A percentile compares a stretch with the other conserved stretches of the same genome.
Evolutionary conservation across 1,284 basidiomycete genomes (phyloP).

Genomic region (Irpex sp.): DNA sequence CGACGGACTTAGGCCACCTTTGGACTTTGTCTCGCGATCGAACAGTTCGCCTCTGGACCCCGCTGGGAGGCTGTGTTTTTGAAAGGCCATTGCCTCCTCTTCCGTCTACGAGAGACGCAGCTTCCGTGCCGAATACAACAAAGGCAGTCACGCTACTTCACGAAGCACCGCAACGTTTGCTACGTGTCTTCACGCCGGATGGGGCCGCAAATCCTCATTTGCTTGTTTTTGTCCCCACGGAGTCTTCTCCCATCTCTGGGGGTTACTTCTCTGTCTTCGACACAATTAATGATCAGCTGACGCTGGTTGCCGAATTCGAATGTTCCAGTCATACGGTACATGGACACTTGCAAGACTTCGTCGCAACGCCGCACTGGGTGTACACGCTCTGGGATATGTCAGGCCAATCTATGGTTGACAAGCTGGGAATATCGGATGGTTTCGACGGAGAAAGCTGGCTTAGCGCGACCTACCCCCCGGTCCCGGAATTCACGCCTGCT

Average conservation of each 20-base stretch:
- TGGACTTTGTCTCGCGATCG: constrained; percentile 90
- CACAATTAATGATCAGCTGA: constrained; percentile 50
- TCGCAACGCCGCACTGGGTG: constrained; percentile 47
- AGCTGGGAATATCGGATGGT: constrained; percentile 41
- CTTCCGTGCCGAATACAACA: constrained; percentile 27
- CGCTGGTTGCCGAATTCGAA: constrained; percentile 51
- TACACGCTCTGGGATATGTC: constrained; percentile 75
- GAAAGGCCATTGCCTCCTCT: constrained; percentile 44
- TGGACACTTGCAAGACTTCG: constrained; percentile 74
- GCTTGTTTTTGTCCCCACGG: constrained; percentile 65
- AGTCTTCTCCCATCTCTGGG: constrained; percentile 55
- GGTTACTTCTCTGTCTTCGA: constrained; percentile 68
- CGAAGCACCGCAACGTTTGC: constrained; percentile 53
- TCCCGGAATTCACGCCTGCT: constrained; percentile 78
- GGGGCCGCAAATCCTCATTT: constrained; percentile 47
- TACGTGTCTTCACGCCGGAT: constrained; percentile 47
- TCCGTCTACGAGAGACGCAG: constrained; percentile 35
- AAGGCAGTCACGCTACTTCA: constrained; percentile 50
- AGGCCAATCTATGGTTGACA: constrained; percentile 69
- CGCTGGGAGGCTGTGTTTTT: constrained; percentile 64
- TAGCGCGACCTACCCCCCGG: constrained; percentile 51
- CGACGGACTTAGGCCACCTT: constrained; percentile 66
- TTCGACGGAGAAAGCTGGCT: constrained; percentile 43
- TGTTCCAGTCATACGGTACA: constrained; percentile 56
- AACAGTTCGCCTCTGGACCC: constrained; percentile 80